Evolutionary conservation across 768 basidiomycete species (phyloP).

Genomic region (Suillus occidentalis): DNA sequence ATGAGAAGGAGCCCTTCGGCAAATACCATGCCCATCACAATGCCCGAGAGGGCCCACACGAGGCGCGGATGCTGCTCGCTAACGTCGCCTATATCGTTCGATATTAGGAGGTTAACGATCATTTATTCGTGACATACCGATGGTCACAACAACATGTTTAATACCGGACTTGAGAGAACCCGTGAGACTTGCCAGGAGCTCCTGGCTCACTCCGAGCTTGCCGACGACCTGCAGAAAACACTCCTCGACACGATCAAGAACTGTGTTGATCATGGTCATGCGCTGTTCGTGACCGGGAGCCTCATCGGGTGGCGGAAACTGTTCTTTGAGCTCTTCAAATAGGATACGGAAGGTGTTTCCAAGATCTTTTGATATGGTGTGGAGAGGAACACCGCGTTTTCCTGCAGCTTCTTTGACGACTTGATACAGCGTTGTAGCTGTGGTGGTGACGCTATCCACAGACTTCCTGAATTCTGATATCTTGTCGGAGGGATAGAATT

Average conservation of each 20-base stretch:
- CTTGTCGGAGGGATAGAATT: neutral
- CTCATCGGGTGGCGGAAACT: conserved; percentile 32
- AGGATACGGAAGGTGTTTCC: conserved; percentile 15
- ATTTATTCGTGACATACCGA: conserved; percentile 14
- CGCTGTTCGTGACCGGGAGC: conserved; percentile 32
- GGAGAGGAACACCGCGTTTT: conserved; percentile 6
- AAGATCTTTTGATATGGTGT: conserved; percentile 23
- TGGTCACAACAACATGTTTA: conserved; percentile 22
- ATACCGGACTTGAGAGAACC: conserved; percentile 24
- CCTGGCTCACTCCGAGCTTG: conserved; percentile 25
- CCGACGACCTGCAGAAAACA: conserved; percentile 24
- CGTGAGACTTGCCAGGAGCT: conserved; percentile 21
- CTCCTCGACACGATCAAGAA: conserved; percentile 28
- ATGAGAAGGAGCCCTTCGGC: conserved; percentile 28
- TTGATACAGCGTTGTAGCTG: neutral
- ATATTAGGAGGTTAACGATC: neutral
- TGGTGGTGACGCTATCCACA: neutral
- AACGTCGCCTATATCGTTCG: conserved; percentile 31
- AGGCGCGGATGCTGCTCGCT: conserved; percentile 37
- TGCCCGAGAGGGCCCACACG: conserved; percentile 24
- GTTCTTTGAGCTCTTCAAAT: conserved; percentile 22
- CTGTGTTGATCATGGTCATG: conserved; percentile 15
- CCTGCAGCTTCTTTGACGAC: neutral
- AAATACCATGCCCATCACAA: conserved; percentile 7
- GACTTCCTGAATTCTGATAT: neutral